phyloP scores from a whole-genome alignment of 805 yeast genomes.

The Scheffersomyces coipomensis region DNA sequence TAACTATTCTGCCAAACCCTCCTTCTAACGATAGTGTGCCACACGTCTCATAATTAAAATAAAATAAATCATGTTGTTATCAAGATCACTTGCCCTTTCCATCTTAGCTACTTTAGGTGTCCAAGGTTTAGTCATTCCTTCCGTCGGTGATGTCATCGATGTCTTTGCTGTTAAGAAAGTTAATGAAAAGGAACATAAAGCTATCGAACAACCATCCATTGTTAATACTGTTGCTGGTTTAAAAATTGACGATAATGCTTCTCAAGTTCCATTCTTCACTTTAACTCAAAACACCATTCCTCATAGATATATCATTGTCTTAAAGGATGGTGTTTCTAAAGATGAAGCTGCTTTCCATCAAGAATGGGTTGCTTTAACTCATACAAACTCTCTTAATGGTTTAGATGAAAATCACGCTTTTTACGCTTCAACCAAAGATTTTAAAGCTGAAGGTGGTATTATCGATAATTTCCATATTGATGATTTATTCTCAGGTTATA shows the following conservation, averaged over 20 bases:
- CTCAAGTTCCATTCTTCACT: slow-evolving; percentile 48
- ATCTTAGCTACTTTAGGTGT: slow-evolving; percentile 41
- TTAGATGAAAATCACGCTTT: slow-evolving; percentile 34
- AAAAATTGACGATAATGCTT: slow-evolving; percentile 8
- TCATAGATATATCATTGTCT: slow-evolving; percentile 80
- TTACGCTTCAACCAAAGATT: slow-evolving; percentile 28
- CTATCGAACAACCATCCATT: background rate
- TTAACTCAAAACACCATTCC: slow-evolving; percentile 55
- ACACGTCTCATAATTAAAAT: too few species aligned
- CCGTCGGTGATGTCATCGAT: slow-evolving; percentile 39
- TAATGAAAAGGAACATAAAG: background rate
- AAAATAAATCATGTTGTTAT: slow-evolving; percentile 31
- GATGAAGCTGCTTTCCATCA: slow-evolving; percentile 63
- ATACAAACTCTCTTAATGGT: slow-evolving; percentile 39
- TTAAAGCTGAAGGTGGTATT: slow-evolving; percentile 49
- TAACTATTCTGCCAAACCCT: too few species aligned
- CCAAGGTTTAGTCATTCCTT: slow-evolving; percentile 60
- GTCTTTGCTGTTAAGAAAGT: slow-evolving; percentile 24
- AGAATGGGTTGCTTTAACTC: slow-evolving; percentile 60
- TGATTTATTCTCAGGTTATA: slow-evolving; percentile 67
- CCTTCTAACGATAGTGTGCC: too few species aligned
- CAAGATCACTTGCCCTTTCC: slow-evolving; percentile 41
- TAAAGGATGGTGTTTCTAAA: slow-evolving; percentile 61
- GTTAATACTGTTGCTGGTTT: background rate
- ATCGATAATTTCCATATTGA: slow-evolving; percentile 61